Evolutionary conservation across 768 basidiomycete species (phyloP).

Genomic region (Lentinula boryana): DNA sequence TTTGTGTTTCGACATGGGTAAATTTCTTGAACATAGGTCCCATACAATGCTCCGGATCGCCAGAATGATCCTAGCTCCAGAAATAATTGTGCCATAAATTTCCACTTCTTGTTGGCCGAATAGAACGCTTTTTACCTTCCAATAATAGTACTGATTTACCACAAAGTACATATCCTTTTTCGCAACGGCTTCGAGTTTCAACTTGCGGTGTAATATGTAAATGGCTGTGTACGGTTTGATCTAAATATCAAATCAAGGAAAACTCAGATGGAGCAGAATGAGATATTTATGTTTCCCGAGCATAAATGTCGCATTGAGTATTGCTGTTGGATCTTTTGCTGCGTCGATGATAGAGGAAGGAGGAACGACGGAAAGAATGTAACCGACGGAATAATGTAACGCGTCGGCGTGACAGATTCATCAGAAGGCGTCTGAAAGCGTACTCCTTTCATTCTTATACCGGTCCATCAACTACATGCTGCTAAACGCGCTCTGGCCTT

Average conservation of each 20-base stretch:
- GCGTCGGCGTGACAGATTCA: background rate
- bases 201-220: no score
- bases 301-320: background rate
- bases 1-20: no score
- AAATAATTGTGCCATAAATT: no score
- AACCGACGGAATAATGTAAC: background rate
- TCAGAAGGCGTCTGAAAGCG: no score
- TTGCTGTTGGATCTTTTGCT: background rate
- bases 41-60: no score
- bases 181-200: no score
- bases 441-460: background rate
- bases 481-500: background rate
- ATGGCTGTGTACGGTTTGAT: background rate
- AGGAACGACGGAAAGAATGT: background rate
- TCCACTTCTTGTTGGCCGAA: no score
- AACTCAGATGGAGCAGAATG: background rate
- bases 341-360: background rate
- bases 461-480: slow-evolving; percentile 1
- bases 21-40: no score
- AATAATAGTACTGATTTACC: no score
- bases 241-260: background rate
- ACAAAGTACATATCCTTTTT: no score
- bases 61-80: no score
- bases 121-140: no score
- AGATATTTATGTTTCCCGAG: background rate